phyloP scores from a whole-genome alignment of 2,329 filamentous ascomycete genomes.

The Phoma sp. region DNA sequence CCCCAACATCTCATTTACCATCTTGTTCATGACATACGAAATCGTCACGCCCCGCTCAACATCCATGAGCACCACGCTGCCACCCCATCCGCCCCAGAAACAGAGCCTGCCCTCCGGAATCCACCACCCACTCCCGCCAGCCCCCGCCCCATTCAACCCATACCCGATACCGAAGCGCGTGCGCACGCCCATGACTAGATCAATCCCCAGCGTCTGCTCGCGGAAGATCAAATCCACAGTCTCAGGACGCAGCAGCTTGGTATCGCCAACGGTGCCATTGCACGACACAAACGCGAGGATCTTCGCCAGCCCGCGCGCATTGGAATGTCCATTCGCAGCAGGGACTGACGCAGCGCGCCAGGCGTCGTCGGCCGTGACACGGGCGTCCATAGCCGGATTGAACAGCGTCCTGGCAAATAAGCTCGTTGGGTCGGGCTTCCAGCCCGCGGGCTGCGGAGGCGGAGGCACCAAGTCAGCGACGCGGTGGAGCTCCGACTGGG shows the following conservation, averaged over 20 bases:
- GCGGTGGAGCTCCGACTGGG: conserved; percentile 10
- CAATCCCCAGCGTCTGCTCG: conserved; percentile 10
- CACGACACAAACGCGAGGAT: conserved; percentile 18
- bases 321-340: conserved; percentile 22
- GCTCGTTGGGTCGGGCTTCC: neutral
- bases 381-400: conserved; percentile 18
- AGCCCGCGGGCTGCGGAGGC: conserved; percentile 1
- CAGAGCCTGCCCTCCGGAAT: conserved; percentile 20
- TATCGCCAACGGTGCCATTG: conserved; percentile 1
- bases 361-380: neutral
- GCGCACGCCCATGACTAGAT: conserved; percentile 11
- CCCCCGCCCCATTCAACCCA: conserved; percentile 4
- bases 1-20: conserved; percentile 15
- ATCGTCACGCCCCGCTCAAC: conserved; percentile 23
- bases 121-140: conserved; percentile 4
- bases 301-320: conserved; percentile 19
- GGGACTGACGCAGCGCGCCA: conserved; percentile 8
- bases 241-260: conserved; percentile 9
- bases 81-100: conserved; percentile 30
- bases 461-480: conserved; percentile 22
- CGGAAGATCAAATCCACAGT: conserved; percentile 24
- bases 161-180: conserved; percentile 22
- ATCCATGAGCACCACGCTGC: conserved; percentile 22
- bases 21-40: conserved; percentile 31
- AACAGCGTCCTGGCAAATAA: conserved; percentile 9